Evolutionary conservation across 768 basidiomycete species (phyloP).

Genomic region (Dioszegia hungarica): DNA sequence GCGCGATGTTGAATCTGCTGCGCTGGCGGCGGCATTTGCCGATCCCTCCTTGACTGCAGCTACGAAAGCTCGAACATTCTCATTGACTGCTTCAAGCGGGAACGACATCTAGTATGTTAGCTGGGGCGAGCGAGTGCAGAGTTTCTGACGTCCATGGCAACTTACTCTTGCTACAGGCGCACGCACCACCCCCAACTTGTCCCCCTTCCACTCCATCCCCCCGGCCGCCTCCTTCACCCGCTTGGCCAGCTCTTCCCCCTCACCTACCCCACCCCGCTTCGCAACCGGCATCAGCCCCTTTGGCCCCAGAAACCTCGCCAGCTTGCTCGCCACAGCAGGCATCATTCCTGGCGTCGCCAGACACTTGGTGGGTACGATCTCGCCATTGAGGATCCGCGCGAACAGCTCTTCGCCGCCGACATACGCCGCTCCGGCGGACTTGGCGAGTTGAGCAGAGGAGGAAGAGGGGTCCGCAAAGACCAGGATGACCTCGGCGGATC

Average conservation of each 20-base stretch:
- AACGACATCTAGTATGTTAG: slow-evolving; percentile 3
- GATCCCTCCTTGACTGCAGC: background rate
- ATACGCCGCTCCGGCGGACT: slow-evolving; percentile 77
- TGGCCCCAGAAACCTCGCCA: slow-evolving; percentile 75
- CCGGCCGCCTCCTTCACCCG: slow-evolving; percentile 75
- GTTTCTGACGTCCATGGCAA: background rate
- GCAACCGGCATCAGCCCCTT: slow-evolving; percentile 93
- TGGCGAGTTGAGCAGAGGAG: slow-evolving; percentile 56
- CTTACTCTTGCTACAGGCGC: slow-evolving; percentile 51
- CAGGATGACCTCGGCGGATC: slow-evolving; percentile 72
- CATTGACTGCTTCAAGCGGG: background rate
- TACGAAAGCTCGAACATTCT: background rate
- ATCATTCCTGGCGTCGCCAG: slow-evolving; percentile 77
- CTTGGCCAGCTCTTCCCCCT: slow-evolving; percentile 64
- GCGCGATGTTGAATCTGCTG: background rate
- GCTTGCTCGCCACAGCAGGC: slow-evolving; percentile 66
- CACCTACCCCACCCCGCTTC: slow-evolving; percentile 87
- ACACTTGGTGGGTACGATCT: slow-evolving; percentile 74
- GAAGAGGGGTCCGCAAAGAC: slow-evolving; percentile 91
- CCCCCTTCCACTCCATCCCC: slow-evolving; percentile 87
- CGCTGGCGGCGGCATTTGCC: background rate
- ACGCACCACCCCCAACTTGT: slow-evolving; percentile 76
- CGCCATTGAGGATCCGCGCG: slow-evolving; percentile 69
- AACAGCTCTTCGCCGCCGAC: slow-evolving; percentile 87
- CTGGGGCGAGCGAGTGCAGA: too few species aligned